Conservation (phyloP, 2,329 filamentous ascomycete species). For the Aspergillus neoniger region DNA sequence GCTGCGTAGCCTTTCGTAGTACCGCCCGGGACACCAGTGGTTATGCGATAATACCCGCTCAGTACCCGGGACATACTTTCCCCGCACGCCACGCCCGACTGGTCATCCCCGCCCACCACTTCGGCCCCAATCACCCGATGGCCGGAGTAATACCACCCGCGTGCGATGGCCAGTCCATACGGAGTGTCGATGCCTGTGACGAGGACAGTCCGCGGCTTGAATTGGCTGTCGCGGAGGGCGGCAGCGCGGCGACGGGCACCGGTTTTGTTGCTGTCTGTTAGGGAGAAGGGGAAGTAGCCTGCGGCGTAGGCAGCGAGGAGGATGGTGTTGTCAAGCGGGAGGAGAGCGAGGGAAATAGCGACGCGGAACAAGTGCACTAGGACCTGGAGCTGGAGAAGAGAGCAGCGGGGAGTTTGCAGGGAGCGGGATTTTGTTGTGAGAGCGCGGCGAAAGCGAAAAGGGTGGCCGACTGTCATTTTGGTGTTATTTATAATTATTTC, state of each 20-base stretch:
- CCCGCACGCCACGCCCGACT: slow-evolving; percentile 44
- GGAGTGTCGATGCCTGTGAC: slow-evolving; percentile 73
- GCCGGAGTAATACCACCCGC: slow-evolving; percentile 63
- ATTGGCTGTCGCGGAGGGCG: slow-evolving; percentile 35
- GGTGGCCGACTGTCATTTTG: neutral
- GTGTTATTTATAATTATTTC: neutral
- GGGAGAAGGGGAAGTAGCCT: slow-evolving; percentile 28
- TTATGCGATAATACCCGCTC: slow-evolving; percentile 55
- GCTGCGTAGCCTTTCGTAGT: slow-evolving; percentile 55
- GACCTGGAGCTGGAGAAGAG: slow-evolving; percentile 16
- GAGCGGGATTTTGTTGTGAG: slow-evolving; percentile 5
- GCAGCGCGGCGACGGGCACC: slow-evolving; percentile 24
- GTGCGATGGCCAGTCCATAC: slow-evolving; percentile 68
- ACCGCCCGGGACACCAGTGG: neutral
- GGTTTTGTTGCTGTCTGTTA: slow-evolving; percentile 15
- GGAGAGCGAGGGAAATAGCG: slow-evolving; percentile 29
- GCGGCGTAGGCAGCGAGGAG: slow-evolving; percentile 41
- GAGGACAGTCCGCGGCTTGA: slow-evolving; percentile 59
- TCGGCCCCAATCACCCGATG: slow-evolving; percentile 74
- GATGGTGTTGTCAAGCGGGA: slow-evolving; percentile 55
- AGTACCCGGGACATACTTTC: slow-evolving; percentile 63
- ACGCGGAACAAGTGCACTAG: slow-evolving; percentile 31
- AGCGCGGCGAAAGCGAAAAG: slow-evolving; percentile 15
- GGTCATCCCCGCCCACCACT: slow-evolving; percentile 49
- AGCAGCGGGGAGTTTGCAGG: slow-evolving; percentile 7